Evolutionary conservation across 1,284 basidiomycete species (phyloP), one percentile per base, ranked within the genome.

Genomic region (Papiliotrema fonsecae): DNA sequence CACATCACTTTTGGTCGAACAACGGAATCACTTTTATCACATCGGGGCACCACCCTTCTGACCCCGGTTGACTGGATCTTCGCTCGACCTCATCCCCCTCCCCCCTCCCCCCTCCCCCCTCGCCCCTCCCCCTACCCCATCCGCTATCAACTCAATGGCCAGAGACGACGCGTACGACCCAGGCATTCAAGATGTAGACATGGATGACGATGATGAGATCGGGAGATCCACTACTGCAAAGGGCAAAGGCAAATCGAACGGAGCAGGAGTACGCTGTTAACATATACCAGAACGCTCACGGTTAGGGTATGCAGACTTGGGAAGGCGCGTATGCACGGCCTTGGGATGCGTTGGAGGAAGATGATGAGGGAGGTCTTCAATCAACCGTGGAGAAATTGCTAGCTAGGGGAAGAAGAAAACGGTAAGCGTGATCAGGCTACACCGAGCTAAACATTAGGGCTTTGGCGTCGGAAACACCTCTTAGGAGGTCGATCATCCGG

Each of bases 321-420:
- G 94, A 97, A 71, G 93, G 87, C 1, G 86, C 87, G 7, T 97
- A 93, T 69, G 85, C 89, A 43, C 84, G 92, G 38, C 88, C 88
- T 42, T 98, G 94, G 94, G 96, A 98, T 62, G 87, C 86, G 2
- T 90, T 98, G 0, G 87, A 91, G 65, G 96, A 98, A 72, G 94
- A 98, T 70, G 94, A 93, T 64, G 81, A 80, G 0, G 94, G 94
- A 1, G 94, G 89, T 60, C 72, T 98, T 54, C 88, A 93, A 55
- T 82, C 84, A 1, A 87, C 92, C 1, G 92, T 98, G 3, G 84
- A 92, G 57, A 88, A 88, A 54, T 79, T 90, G 61, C 80, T 97
- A 71, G 89, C 92, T 14, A 79, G 89, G 52, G 83, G 86, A 10
- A 79, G 93, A 57, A 80, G 94, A 48, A 81, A 87, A 67, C 81